Conservation (phyloP, 352 stramenopile species). For the Globisporangium splendens region DNA sequence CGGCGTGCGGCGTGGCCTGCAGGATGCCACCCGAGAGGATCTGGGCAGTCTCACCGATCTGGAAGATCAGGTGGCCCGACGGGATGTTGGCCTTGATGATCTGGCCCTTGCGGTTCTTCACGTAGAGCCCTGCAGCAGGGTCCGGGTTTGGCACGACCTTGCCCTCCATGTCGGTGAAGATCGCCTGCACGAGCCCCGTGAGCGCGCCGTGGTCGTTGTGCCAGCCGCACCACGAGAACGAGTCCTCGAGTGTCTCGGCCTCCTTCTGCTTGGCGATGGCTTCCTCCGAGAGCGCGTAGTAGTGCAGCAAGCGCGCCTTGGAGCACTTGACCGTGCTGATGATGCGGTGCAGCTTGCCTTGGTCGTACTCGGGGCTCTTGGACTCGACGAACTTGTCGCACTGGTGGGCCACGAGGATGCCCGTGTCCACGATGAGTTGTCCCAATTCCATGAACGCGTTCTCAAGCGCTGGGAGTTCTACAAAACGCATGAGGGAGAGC, state of each 20-base stretch:
- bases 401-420: conserved; percentile 86
- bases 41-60: conserved; percentile 95
- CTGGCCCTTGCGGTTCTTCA: conserved; percentile 87
- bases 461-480: conserved; percentile 81
- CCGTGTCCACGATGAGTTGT: conserved; percentile 91
- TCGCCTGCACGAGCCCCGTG: conserved; percentile 91
- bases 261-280: conserved; percentile 48
- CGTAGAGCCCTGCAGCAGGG: conserved; percentile 88
- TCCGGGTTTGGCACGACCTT: conserved; percentile 72
- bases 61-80: conserved; percentile 87
- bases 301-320: conserved; percentile 94
- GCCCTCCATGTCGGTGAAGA: conserved; percentile 83
- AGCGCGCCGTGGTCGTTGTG: conserved; percentile 96
- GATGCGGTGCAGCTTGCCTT: conserved; percentile 84
- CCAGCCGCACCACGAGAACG: conserved; percentile 97
- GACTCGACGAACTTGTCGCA: conserved; percentile 90
- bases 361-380: conserved; percentile 74
- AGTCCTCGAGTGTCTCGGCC: conserved; percentile 46
- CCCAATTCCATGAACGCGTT: conserved; percentile 89
- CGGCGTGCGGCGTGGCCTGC: conserved; percentile 90
- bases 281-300: conserved; percentile 87
- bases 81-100: conserved; percentile 90
- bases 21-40: conserved; percentile 93
- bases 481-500: not conserved
- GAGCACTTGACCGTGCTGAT: conserved; percentile 86